Evolutionary conservation across 257 asterid species (phyloP), one percentile per base, ranked within the genome.

Genomic region (Solanum piurae): DNA sequence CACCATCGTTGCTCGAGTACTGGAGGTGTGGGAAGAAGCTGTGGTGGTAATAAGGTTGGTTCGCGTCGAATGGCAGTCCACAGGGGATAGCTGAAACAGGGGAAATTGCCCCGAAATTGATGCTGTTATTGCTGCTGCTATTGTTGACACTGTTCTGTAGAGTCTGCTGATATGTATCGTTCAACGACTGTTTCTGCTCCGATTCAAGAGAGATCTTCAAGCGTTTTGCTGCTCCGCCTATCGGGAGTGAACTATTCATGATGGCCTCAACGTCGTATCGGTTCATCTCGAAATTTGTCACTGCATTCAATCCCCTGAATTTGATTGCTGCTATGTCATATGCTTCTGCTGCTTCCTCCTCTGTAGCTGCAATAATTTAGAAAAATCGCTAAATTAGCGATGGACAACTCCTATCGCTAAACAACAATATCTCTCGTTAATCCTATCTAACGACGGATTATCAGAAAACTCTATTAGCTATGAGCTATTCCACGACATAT

Each of bases 281-380:
- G 0, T 93, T 92, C 76, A 92, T 91, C 74, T 92, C 95, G 71
- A 94, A 94, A 60, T 94, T 94, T 2, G 96, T 94, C 5, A 94
- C 96, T 0, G 96, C 96, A 36, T 91, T 94, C 33, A 87, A 89
- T 0, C 96, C 95, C 76, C 96, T 46, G 88, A 94, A 94, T 87
- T 94, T 94, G 55, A 94, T 94, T 27, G 96, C 96, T 14, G 96
- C 96, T 4, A 94, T 89, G 90, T 94, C 96, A 66, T 94, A 94
- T 18, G 96, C 96, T 52, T 94, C 96, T 3, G 95, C 96, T 4
- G 96, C 96, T 88, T 94, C 96, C 88, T 94, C 96, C 88, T 94
- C 95, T 33, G 96, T 94, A 40, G 94, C 96, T 93, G 74, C 66
- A 69, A 83, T 14, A 23, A n/a, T 18, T 68, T n/a, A 14, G 9